Base-by-base conservation (phyloP, 2,329 filamentous ascomycete genomes). In the Dactylellina cionopaga region DNA sequence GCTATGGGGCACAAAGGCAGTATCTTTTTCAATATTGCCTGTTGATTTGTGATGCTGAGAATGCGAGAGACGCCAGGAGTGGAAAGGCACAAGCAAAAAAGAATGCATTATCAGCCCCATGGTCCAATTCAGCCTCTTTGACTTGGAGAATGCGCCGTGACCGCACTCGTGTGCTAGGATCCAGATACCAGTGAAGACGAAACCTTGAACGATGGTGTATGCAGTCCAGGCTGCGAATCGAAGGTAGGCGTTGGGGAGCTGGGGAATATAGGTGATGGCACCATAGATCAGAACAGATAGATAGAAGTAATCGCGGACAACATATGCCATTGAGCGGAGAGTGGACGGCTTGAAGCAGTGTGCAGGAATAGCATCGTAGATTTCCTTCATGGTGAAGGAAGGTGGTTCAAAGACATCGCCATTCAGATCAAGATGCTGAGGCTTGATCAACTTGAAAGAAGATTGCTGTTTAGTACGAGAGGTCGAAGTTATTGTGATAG, bases 21-120 rank as follows among this genome's bases (percentile, higher is more conserved):
- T 88, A 78, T 90, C 88, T 81, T 87, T 88, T 68, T 87, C 84
- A 81, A 89, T 87, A 81, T 90, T 85, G 75, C 87, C 87, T 44
- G 87, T 87, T 80, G 86, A 89, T 75, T 85, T 85, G 81, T 92
- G 89, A 80, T 91, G 89, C 54, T 88, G 85, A 69, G 85, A 84
- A 80, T 92, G 89, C 29, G 85, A 88, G 79, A 87, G 87, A 81
- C 89, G 88, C 89, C 89, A 91, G 51, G 86, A 87, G 81, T 90
- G 90, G 81, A 88, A 92, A 2, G 89, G 89, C 1, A 89, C 88
- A 74, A 89, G 79, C 37, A 91, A 83, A 69, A 84, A 82, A 5
- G 86, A 89, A 83, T 91, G 89, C n/a, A 87, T 80, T 51, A 85
- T 78, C 82, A 88, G 89, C 70, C 89, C 89, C 63, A 88, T 81